phyloP scores from a whole-genome alignment of 2,329 filamentous ascomycete species.

The Paracamarosporium sp. region DNA sequence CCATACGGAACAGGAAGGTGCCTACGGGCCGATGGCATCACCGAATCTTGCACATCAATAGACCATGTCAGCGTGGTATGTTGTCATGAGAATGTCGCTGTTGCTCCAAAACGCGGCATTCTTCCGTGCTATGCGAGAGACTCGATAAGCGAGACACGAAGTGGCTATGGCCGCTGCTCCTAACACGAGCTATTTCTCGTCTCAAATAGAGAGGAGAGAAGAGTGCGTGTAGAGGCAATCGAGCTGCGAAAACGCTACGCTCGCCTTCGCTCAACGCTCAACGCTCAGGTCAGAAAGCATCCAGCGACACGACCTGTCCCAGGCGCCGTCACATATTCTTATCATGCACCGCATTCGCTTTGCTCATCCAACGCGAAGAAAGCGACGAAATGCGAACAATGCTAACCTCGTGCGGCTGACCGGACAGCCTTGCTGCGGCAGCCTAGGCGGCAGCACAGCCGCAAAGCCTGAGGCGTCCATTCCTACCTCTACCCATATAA shows the following conservation, averaged over 20 bases:
- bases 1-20: constrained; percentile 16
- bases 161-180: no score
- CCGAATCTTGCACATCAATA: no score
- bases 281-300: neutral
- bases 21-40: neutral
- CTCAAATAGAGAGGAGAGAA: no score
- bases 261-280: no score
- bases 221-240: neutral
- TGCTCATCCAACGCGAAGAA: neutral
- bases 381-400: constrained; percentile 5
- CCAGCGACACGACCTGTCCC: neutral
- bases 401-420: constrained; percentile 13
- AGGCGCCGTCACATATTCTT: neutral
- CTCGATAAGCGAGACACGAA: no score
- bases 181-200: no score
- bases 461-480: constrained; percentile 2
- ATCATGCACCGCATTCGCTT: neutral
- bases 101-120: no score
- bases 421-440: neutral
- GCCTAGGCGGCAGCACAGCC: constrained; percentile 17
- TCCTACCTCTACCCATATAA: neutral
- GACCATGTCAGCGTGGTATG: no score
- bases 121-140: no score
- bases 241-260: neutral
- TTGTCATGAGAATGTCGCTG: no score